Conservation (phyloP, 139 green algal genomes). For the Diplosphaera chodatii region DNA sequence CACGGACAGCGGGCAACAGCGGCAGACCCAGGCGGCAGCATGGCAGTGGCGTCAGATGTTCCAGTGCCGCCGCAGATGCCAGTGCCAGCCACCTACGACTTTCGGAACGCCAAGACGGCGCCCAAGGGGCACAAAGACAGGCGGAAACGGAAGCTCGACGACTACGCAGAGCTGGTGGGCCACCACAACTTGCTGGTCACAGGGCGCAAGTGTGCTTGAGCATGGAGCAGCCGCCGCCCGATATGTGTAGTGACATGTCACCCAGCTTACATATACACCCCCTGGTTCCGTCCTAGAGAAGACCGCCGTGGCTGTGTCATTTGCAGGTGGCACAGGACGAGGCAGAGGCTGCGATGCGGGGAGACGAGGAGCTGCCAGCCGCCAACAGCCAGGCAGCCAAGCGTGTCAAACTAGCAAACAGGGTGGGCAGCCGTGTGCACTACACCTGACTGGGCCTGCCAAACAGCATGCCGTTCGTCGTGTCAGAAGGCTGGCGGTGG, state of each 20-base stretch:
- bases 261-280: too few relatives aligned
- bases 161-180: constrained; percentile 43
- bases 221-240: too few relatives aligned
- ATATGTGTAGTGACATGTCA: too few relatives aligned
- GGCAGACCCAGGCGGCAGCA: too few relatives aligned
- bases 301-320: too few relatives aligned
- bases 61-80: constrained; percentile 39
- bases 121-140: constrained; percentile 38
- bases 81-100: constrained; percentile 25
- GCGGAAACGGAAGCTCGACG: constrained; percentile 49
- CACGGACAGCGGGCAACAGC: too few relatives aligned
- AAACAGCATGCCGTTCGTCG: too few relatives aligned
- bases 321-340: constrained; percentile 22
- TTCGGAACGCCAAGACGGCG: constrained; percentile 19
- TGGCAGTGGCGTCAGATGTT: constrained; percentile 1
- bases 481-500: too few relatives aligned
- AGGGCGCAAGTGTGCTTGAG: too few relatives aligned
- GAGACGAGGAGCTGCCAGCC: background rate
- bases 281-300: too few relatives aligned
- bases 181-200: too few relatives aligned
- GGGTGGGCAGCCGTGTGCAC: background rate
- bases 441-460: too few relatives aligned
- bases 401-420: constrained; percentile 16
- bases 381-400: constrained; percentile 13
- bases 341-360: constrained; percentile 5